Evolutionary conservation across 768 basidiomycete species (phyloP), one percentile per base, ranked within the genome.

Genomic region (Lepiota venenata): DNA sequence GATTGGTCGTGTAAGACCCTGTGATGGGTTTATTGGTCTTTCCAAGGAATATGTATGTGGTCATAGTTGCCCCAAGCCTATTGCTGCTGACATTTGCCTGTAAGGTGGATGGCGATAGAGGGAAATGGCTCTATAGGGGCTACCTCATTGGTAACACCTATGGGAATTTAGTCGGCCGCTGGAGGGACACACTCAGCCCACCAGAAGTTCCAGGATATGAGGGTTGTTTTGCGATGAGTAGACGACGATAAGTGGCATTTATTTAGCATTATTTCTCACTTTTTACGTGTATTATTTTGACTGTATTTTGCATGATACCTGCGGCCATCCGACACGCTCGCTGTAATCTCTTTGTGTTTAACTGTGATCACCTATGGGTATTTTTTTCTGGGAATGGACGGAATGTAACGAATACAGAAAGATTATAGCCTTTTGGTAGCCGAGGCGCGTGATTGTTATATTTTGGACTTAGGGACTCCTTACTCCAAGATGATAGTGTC

Each of bases 51-150:
- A 94, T 65, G 91, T 91, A 66, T 44, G 79, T 67, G 25, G 47
- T 52, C 37, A 20, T 8, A 47, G 50, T 37, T 55, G 52, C 52
- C 58, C 32, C 37, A 57, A 52, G 42, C 36, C 49, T 41, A 46
- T 49, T 37, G 35, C 27, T 36, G 38, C 42, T 56, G 35, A 50
- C 25, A 40, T 12, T 53, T 36, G 43, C 32, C 35, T 52, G 9
- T 55, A 56, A 91, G 87, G 70, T 79, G n/a, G 80, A 82, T 55
- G 83, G 79, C 21, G 85, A 86, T 53, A 76, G 93, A 55, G 92
- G 91, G 10, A 82, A 78, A 61, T 94, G 92, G 92, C 69, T 93
- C 20, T 94, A 94, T 67, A 79, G 91, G 45, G 91, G 91, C 10
- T 93, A 90, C 67, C 73, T 93, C 47, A 79, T 91, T 36, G 89